These are phyloP conservation scores for Penicillium egyptiacum DNA, from an alignment of 495 filamentous ascomycete genomes.

Conservation along the genomic window DNA sequence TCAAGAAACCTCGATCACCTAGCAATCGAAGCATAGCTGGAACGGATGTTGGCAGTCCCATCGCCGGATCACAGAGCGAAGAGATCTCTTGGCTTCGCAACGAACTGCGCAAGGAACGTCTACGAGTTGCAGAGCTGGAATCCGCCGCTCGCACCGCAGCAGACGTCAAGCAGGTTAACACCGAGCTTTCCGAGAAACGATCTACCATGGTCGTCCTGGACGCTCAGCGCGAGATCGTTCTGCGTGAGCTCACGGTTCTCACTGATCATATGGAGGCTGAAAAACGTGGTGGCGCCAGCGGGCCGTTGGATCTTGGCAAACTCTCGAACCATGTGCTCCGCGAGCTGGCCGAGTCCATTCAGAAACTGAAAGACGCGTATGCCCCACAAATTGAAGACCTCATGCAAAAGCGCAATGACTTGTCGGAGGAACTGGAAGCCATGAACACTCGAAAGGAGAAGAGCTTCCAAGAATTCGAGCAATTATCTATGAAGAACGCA, in stretches of 20 bases:
- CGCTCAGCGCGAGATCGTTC: conserved; percentile 90
- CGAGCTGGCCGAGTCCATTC: conserved; percentile 84
- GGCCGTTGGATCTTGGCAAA: conserved; percentile 69
- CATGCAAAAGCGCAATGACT: conserved; percentile 75
- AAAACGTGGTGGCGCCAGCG: conserved; percentile 59
- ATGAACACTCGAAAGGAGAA: conserved; percentile 82
- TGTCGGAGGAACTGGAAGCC: conserved; percentile 77
- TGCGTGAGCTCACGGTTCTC: conserved; percentile 85
- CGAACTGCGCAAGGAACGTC: conserved; percentile 77
- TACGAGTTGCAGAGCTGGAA: conserved; percentile 81
- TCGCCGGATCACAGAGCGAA: conserved; percentile 63
- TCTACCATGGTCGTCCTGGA: conserved; percentile 96
- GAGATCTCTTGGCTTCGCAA: conserved; percentile 71
- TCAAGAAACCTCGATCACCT: conserved; percentile 72
- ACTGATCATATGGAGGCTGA: conserved; percentile 71
- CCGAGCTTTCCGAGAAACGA: conserved; percentile 86
- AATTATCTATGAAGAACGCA: conserved; percentile 87
- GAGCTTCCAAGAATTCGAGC: conserved; percentile 91
- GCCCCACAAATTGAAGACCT: conserved; percentile 78
- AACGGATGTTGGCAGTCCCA: conserved; percentile 73
- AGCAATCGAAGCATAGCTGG: conserved; percentile 62
- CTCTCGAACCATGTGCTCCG: conserved; percentile 82
- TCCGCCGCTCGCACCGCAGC: conserved; percentile 65
- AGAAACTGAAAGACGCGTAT: conserved; percentile 79
- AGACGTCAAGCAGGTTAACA: conserved; percentile 80